Evolutionary conservation across 2,329 filamentous ascomycete species (phyloP).

Genomic region (Bretziella fagacearum): DNA sequence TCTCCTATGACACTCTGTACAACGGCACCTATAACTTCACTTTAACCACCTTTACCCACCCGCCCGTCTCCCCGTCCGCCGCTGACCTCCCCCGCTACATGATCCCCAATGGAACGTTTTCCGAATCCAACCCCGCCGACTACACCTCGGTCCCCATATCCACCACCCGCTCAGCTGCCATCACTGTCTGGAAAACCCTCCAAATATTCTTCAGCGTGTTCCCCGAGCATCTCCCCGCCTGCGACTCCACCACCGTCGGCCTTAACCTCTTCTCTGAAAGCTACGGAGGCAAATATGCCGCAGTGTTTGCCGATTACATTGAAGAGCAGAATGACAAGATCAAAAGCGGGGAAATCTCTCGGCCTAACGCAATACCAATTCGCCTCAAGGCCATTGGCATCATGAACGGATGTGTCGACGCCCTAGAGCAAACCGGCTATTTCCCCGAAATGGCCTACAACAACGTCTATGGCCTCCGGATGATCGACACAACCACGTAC

Average conservation of each 20-base stretch:
- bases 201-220: slow-evolving; percentile 43
- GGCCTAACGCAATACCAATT: slow-evolving; percentile 31
- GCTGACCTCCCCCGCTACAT: slow-evolving; percentile 20
- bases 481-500: slow-evolving; percentile 32
- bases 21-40: slow-evolving; percentile 41
- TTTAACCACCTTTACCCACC: slow-evolving; percentile 20
- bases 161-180: slow-evolving; percentile 38
- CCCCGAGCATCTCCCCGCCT: slow-evolving; percentile 37
- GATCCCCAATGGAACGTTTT: slow-evolving; percentile 12
- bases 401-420: slow-evolving; percentile 54
- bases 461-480: slow-evolving; percentile 48
- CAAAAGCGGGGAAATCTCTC: slow-evolving; percentile 18
- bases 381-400: slow-evolving; percentile 47
- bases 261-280: slow-evolving; percentile 52
- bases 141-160: slow-evolving; percentile 29
- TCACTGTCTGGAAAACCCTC: slow-evolving; percentile 47
- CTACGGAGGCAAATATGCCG: slow-evolving; percentile 55
- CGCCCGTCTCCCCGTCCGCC: slow-evolving; percentile 25
- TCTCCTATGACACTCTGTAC: slow-evolving; percentile 47
- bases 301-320: slow-evolving; percentile 41
- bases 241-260: slow-evolving; percentile 24
- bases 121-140: background rate
- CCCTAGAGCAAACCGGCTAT: slow-evolving; percentile 39
- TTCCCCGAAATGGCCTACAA: slow-evolving; percentile 41
- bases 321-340: slow-evolving; percentile 43